Conservation (phyloP, 108 stramenopile species). For the Cyclotella choctawhatcheeana region DNA sequence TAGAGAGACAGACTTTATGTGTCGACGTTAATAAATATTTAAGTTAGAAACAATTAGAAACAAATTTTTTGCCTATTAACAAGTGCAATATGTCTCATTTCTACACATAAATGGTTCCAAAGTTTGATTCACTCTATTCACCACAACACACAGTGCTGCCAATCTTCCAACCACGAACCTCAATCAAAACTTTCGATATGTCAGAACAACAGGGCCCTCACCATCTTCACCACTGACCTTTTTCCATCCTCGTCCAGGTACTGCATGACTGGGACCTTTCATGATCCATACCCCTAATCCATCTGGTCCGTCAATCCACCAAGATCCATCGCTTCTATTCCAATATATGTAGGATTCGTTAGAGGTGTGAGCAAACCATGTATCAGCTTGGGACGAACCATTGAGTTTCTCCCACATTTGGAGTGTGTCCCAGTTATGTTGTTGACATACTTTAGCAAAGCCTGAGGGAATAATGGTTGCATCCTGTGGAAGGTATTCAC, state of each 20-base stretch:
- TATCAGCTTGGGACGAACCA: constrained; percentile 15
- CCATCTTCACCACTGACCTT: neutral
- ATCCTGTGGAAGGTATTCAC: constrained; percentile 36
- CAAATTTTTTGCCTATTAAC: too few species aligned
- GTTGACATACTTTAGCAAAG: constrained; percentile 34
- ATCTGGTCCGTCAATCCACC: constrained; percentile 62
- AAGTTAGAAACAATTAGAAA: too few species aligned
- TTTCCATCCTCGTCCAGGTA: constrained; percentile 42
- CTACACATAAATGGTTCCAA: too few species aligned
- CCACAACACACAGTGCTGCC: too few species aligned
- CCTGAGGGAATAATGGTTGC: constrained; percentile 35
- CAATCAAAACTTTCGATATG: constrained; percentile 1
- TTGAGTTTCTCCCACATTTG: constrained; percentile 45
- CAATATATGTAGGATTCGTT: constrained; percentile 59
- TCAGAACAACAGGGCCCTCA: constrained; percentile 16
- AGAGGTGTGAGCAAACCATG: constrained; percentile 45
- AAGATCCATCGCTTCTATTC: constrained; percentile 49
- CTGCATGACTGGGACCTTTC: constrained; percentile 42
- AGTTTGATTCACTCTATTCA: too few species aligned
- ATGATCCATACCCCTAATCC: constrained; percentile 53
- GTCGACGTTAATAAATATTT: neutral
- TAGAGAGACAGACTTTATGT: neutral
- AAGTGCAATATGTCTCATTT: too few species aligned
- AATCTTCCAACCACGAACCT: too few species aligned
- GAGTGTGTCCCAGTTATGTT: constrained; percentile 30